Conservation (phyloP, 23 red algal species). For the Gracilaria caudata region DNA sequence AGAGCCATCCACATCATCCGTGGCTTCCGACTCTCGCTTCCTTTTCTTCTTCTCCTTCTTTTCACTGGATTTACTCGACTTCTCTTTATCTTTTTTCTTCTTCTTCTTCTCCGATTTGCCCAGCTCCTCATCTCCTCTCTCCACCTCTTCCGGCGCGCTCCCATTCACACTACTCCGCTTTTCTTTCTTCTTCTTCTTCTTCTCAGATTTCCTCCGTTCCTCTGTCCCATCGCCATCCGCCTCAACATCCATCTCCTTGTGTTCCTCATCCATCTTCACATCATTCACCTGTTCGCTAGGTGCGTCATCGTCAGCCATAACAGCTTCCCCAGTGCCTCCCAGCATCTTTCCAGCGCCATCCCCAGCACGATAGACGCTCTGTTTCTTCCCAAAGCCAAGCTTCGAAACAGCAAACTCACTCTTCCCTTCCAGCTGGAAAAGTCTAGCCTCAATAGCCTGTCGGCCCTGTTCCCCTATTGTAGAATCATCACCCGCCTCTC, state of each 20-base stretch:
- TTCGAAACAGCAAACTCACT: constrained; percentile 62
- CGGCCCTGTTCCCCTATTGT: constrained; percentile 78
- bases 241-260: constrained; percentile 52
- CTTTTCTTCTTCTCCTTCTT: constrained; percentile 75
- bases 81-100: constrained; percentile 62
- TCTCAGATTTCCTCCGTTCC: constrained; percentile 42
- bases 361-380: constrained; percentile 26
- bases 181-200: constrained; percentile 84
- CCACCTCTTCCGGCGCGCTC: constrained; percentile 4
- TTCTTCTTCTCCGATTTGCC: constrained; percentile 36
- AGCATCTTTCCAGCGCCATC: constrained; percentile 47
- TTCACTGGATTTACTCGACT: constrained; percentile 36
- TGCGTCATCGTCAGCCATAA: constrained; percentile 37
- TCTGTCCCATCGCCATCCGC: constrained; percentile 15
- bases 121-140: constrained; percentile 30
- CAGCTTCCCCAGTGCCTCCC: constrained; percentile 41
- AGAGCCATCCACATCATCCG: constrained; percentile 7
- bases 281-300: constrained; percentile 19
- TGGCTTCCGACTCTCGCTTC: constrained; percentile 34
- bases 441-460: constrained; percentile 74
- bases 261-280: constrained; percentile 22
- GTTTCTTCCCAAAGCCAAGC: constrained; percentile 43
- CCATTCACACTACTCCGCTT: constrained; percentile 55
- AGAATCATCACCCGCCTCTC: constrained; percentile 70
- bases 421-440: constrained; percentile 84